Base-by-base conservation (phyloP, 805 yeast species). In the Helenozyma baotianmanensis region DNA sequence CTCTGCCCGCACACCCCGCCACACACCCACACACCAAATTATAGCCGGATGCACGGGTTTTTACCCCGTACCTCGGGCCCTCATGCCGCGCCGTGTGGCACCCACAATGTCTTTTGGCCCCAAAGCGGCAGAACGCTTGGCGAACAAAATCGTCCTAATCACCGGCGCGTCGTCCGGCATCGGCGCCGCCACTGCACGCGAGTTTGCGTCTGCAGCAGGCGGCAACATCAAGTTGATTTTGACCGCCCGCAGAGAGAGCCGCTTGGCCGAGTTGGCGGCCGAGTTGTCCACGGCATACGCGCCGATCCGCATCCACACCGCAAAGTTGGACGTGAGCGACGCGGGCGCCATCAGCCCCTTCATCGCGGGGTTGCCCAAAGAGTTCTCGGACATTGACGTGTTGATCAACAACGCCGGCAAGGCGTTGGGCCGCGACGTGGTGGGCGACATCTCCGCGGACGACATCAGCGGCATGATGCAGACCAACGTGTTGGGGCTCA, bases 101-200 rank as follows among this genome's bases (percentile, higher is more conserved):
- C n/a, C n/a, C n/a, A n/a, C n/a, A n/a, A 62, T 62, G 68, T 55
- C 67, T 10, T 60, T 56, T 28, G 66, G 66, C 30, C 28, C 50
- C 17, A 60, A 51, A 47, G 64, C 63, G 11, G 67, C 66, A 21
- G 64, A 62, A 39, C 48, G 68, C 25, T 53, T 63, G 39, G 64
- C 64, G 27, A 55, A 58, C 38, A 60, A 60, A 41, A 53, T 57
- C 34, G 43, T 63, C 8, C 49, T 63, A 25, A 58, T 63, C 28
- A 63, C 97, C n/a, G 97, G 97, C 42, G 97, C 97, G 6, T 85
- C 96, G 16, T 79, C 96, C 11, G 97, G 97, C 35, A 90, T 90
- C 50, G 98, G 97, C 9, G 78, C 77, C 45, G 92, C 95, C 33
- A 88, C 96, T 9, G 97, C 97, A 11, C 60, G 71, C 29, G 95